Percentiles rank a stretch among this genome's conserved stretches.
These are phyloP conservation scores for Glutinoglossum americanum DNA, from an alignment of 495 filamentous ascomycete species.

Conservation along the genomic window DNA sequence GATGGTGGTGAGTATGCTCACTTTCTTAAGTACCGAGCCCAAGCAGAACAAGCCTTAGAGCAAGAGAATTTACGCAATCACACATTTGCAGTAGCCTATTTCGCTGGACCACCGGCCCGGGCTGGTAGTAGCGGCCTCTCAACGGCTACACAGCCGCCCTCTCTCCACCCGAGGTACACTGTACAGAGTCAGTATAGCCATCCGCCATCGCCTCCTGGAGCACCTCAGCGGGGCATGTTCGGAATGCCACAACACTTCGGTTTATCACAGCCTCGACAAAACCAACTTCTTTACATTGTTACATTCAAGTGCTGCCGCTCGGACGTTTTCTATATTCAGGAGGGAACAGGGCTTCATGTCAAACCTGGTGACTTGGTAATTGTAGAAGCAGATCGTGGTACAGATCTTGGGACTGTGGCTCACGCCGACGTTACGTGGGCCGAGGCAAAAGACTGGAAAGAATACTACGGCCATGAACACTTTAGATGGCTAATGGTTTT, in stretches of 20 bases:
- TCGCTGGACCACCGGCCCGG: constrained; percentile 20
- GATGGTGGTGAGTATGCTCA: constrained; percentile 26
- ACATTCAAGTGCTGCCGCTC: constrained; percentile 88
- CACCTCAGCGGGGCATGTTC: constrained; percentile 37
- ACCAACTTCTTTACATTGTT: constrained; percentile 76
- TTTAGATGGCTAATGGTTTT: constrained; percentile 97
- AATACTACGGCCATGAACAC: constrained; percentile 77
- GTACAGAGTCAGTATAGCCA: constrained; percentile 26
- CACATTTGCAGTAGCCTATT: constrained; percentile 28
- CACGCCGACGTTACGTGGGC: constrained; percentile 65
- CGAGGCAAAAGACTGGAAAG: constrained; percentile 68
- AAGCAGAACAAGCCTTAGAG: constrained; percentile 19
- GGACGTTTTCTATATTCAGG: constrained; percentile 91
- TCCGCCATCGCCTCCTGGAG: constrained; percentile 24
- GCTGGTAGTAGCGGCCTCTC: constrained; percentile 19
- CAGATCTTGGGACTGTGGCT: constrained; percentile 83
- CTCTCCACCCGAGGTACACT: constrained; percentile 33
- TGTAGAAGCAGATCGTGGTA: constrained; percentile 89
- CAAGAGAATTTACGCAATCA: constrained; percentile 24
- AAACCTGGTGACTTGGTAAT: constrained; percentile 86
- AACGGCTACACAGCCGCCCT: constrained; percentile 14
- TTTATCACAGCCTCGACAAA: constrained; percentile 40
- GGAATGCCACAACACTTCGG: constrained; percentile 18
- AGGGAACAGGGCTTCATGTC: constrained; percentile 78
- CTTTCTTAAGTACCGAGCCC: constrained; percentile 17